Conservation (phyloP, 257 asterid species). For the Przewalskia tangutica region DNA sequence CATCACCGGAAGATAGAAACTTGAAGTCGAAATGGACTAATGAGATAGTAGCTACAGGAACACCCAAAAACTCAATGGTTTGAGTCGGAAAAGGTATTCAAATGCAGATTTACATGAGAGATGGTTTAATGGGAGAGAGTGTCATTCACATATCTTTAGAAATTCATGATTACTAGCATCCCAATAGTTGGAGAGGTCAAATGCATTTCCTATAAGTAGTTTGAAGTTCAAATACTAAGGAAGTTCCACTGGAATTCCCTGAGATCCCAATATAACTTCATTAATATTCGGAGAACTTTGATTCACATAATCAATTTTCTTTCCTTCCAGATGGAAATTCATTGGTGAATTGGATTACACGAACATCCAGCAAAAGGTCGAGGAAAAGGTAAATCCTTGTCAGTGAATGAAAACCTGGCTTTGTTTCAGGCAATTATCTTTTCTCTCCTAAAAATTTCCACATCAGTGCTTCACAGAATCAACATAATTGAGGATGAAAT, state of each 20-base stretch:
- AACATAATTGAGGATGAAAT: not conserved
- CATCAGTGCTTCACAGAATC: not conserved
- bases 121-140: not conserved
- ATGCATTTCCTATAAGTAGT: not conserved
- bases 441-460: not conserved
- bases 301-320: not conserved
- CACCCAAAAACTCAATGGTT: not conserved
- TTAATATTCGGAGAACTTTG: not conserved
- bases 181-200: not conserved
- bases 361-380: not conserved
- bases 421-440: not conserved
- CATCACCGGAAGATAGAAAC: not conserved
- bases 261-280: not conserved
- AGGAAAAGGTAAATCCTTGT: not conserved
- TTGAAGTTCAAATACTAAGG: not conserved
- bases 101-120: not conserved
- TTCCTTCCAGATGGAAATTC: conserved; percentile 2
- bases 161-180: not conserved
- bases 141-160: not conserved
- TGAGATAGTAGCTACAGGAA: not conserved
- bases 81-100: not conserved
- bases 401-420: not conserved
- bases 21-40: not conserved
- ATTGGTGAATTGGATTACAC: no score
- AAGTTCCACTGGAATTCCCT: not conserved